Evolutionary conservation across 768 basidiomycete species (phyloP).

Genomic region (Suillus plorans): DNA sequence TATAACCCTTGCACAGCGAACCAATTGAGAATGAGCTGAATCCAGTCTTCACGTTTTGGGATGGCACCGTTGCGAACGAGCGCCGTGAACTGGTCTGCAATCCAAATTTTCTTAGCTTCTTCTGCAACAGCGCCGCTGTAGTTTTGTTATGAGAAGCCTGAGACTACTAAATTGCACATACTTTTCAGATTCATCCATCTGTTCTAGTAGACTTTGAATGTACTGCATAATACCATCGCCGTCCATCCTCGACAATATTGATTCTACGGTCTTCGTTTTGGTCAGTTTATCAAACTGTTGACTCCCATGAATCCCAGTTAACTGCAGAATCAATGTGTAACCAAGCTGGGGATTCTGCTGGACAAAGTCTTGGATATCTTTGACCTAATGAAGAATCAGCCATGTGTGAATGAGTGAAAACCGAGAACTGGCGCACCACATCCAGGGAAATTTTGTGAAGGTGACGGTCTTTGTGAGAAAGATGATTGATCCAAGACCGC

Average conservation of each 20-base stretch:
- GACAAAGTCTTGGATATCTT: conserved; percentile 73
- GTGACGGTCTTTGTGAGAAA: conserved; percentile 84
- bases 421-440: conserved; percentile 51
- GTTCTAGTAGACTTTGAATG: conserved; percentile 65
- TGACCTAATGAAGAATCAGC: conserved; percentile 47
- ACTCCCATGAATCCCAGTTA: conserved; percentile 81
- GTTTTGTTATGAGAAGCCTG: conserved; percentile 1
- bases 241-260: conserved; percentile 74
- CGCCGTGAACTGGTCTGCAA: conserved; percentile 78
- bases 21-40: conserved; percentile 76
- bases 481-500: conserved; percentile 95
- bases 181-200: conserved; percentile 51
- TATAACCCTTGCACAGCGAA: conserved; percentile 82
- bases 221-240: conserved; percentile 74
- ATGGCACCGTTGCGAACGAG: conserved; percentile 79
- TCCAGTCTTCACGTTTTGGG: conserved; percentile 79
- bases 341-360: conserved; percentile 76
- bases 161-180: conserved; percentile 27
- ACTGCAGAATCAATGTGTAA: conserved; percentile 79
- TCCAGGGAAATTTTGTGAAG: conserved; percentile 86
- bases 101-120: conserved; percentile 71
- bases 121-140: conserved; percentile 45
- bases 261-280: conserved; percentile 89
- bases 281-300: conserved; percentile 91
- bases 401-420: background rate